Conservation (phyloP, 257 asterid species). For the Capsicum pubescens region DNA sequence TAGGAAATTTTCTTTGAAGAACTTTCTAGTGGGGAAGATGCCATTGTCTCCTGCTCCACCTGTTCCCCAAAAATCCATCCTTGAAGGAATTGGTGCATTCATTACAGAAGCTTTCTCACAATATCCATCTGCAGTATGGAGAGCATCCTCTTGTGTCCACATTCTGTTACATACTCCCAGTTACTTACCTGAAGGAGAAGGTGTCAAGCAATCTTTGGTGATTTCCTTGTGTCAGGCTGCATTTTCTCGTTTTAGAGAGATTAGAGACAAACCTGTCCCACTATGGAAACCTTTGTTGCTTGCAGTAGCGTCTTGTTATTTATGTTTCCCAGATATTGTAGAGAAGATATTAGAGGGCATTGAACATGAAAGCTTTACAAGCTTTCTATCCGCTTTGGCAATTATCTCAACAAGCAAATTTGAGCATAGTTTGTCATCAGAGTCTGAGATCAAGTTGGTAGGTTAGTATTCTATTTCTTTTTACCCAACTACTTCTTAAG, state of each 20-base stretch:
- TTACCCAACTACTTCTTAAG: neutral
- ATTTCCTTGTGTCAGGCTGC: slow-evolving; percentile 41
- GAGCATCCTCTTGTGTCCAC: slow-evolving; percentile 52
- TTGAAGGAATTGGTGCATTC: slow-evolving; percentile 51
- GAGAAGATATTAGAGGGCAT: slow-evolving; percentile 38
- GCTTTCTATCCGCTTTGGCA: slow-evolving; percentile 40
- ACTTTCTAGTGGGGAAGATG: slow-evolving; percentile 37
- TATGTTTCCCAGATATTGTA: slow-evolving; percentile 45
- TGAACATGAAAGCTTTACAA: slow-evolving; percentile 40
- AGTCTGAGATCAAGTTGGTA: slow-evolving; percentile 46
- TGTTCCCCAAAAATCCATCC: slow-evolving; percentile 38
- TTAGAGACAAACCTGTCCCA: slow-evolving; percentile 36
- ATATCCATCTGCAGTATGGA: slow-evolving; percentile 50
- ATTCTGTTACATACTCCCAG: slow-evolving; percentile 41
- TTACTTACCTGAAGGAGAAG: slow-evolving; percentile 40
- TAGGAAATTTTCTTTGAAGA: slow-evolving; percentile 37
- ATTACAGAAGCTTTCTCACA: slow-evolving; percentile 45
- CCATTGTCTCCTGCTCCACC: slow-evolving; percentile 45
- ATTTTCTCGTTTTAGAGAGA: slow-evolving; percentile 45
- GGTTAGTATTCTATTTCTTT: slow-evolving; percentile 37
- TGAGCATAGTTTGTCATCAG: slow-evolving; percentile 41
- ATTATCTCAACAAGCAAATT: slow-evolving; percentile 41
- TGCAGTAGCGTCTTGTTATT: slow-evolving; percentile 45
- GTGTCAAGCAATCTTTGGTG: slow-evolving; percentile 42
- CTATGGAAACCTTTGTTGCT: slow-evolving; percentile 54